Conservation (phyloP, 805 yeast genomes). For the Candida khao-thaluensis region DNA sequence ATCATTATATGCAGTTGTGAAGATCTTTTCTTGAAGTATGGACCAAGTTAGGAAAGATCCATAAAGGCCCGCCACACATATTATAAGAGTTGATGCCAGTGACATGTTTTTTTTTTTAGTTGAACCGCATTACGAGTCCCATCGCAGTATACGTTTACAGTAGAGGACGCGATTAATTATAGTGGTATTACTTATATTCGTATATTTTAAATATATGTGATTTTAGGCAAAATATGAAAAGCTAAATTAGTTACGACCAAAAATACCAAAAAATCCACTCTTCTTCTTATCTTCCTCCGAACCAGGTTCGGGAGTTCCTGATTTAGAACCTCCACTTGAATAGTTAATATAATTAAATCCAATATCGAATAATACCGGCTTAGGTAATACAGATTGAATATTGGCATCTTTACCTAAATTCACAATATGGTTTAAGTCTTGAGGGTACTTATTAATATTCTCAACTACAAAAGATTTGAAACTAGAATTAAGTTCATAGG, state of each 20-base stretch:
- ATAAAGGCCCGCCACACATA: constrained; percentile 66
- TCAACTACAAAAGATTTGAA: constrained; percentile 35
- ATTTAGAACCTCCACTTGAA: constrained; percentile 15
- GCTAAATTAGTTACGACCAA: constrained; percentile 45
- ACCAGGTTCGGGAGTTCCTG: constrained; percentile 12
- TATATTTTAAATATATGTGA: no score
- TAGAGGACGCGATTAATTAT: no score
- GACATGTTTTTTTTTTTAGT: no score
- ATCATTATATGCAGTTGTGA: constrained; percentile 61
- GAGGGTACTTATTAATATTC: constrained; percentile 41
- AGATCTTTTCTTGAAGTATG: constrained; percentile 82
- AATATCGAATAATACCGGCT: constrained; percentile 89
- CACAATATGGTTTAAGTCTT: constrained; percentile 19
- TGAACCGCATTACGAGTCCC: no score
- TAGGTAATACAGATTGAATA: constrained; percentile 64
- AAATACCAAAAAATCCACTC: constrained; percentile 71
- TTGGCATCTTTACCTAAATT: constrained; percentile 22
- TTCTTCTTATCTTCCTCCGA: constrained; percentile 33
- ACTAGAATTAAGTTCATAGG: constrained; percentile 22
- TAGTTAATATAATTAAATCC: constrained; percentile 80
- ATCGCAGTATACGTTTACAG: no score
- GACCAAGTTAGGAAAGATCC: constrained; percentile 91
- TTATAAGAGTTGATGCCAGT: constrained; percentile 23
- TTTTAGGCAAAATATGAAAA: no score
- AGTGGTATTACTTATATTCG: no score